These are phyloP conservation scores for Chlorella ohadii DNA, from an alignment of 139 green algal species.

Conservation along the genomic window DNA sequence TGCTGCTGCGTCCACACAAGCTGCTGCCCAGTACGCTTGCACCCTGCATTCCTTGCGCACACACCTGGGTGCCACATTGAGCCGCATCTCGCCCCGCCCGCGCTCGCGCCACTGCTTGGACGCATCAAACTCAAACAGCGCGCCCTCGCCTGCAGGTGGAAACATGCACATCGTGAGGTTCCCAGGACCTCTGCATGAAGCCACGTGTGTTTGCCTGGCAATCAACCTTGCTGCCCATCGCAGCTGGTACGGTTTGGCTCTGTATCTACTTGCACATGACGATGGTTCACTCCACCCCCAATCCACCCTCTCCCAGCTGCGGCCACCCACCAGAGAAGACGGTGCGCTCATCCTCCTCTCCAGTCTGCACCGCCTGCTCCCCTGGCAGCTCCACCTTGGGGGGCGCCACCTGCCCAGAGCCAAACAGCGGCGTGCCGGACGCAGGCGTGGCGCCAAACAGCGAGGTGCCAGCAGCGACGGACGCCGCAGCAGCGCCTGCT, in stretches of 20 bases:
- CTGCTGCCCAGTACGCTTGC: no score
- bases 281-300: no score
- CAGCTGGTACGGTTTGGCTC: no score
- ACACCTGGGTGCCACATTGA: constrained; percentile 67
- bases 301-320: no score
- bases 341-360: constrained; percentile 79
- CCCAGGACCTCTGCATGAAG: no score
- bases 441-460: constrained; percentile 45
- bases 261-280: no score
- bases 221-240: no score
- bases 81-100: constrained; percentile 82
- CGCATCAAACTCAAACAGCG: constrained; percentile 85
- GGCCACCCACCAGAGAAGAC: constrained; percentile 58
- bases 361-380: constrained; percentile 65
- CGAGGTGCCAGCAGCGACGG: neutral
- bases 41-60: neutral
- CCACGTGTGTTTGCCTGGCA: no score
- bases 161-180: no score
- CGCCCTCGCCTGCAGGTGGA: constrained; percentile 63
- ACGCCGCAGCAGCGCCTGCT: neutral
- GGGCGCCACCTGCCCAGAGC: neutral
- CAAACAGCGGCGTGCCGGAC: constrained; percentile 43
- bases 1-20: no score
- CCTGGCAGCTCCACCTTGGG: constrained; percentile 37
- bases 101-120: constrained; percentile 84